Evolutionary conservation across 352 stramenopile species (phyloP).

Genomic region (Globisporangium orthogonon): DNA sequence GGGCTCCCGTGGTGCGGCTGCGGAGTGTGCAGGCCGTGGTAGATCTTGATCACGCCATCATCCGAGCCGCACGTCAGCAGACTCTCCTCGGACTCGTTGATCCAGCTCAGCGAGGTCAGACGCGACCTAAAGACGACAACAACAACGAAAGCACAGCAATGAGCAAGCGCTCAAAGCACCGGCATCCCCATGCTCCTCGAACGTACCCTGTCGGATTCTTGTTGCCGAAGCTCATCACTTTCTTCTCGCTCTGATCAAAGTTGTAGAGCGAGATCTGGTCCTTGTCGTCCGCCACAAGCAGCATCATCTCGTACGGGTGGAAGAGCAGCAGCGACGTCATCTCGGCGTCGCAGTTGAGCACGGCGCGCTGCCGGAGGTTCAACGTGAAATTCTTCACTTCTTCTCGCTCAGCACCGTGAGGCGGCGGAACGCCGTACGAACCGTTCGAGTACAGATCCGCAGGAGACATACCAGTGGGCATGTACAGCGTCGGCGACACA

Average conservation of each 20-base stretch:
- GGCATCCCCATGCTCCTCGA: not conserved
- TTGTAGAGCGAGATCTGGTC: constrained; percentile 95
- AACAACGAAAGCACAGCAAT: not conserved
- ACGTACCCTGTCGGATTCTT: constrained; percentile 68
- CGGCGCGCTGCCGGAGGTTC: constrained; percentile 85
- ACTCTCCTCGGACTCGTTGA: constrained; percentile 93
- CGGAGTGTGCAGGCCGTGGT: constrained; percentile 78
- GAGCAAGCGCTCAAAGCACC: not conserved
- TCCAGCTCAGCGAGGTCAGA: constrained; percentile 94
- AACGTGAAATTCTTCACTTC: constrained; percentile 76
- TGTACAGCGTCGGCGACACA: constrained; percentile 13
- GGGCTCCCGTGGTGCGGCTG: constrained; percentile 37
- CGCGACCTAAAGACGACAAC: constrained; percentile 38
- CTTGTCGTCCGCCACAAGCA: constrained; percentile 94
- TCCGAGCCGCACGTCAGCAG: constrained; percentile 94
- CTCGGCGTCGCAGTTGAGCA: constrained; percentile 91
- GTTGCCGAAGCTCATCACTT: constrained; percentile 80
- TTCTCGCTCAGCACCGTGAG: constrained; percentile 37
- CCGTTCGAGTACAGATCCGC: constrained; percentile 20
- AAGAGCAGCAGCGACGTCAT: constrained; percentile 96
- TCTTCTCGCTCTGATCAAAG: constrained; percentile 86
- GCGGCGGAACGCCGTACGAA: constrained; percentile 23
- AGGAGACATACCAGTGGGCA: constrained; percentile 15
- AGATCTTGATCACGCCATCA: constrained; percentile 96
- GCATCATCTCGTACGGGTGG: constrained; percentile 92